phyloP scores from a whole-genome alignment of 1,284 basidiomycete species.

The Psilocybe mexicana region DNA sequence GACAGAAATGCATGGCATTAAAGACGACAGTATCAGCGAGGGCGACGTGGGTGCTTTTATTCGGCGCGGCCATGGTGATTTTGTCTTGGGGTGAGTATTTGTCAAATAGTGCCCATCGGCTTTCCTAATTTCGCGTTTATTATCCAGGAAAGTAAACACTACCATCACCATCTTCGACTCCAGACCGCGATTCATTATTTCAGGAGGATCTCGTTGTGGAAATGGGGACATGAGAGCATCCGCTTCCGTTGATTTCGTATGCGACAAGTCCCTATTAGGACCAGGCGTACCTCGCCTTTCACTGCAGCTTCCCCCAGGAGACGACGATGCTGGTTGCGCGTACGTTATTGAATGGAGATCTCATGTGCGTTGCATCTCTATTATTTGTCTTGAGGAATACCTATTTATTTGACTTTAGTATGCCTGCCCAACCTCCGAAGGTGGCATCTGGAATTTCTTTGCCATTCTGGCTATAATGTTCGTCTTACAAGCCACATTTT shows the following conservation, averaged over 20 bases:
- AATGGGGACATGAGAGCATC: slow-evolving; percentile 47
- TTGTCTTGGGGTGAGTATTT: slow-evolving; percentile 67
- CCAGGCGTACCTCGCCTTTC: slow-evolving; percentile 59
- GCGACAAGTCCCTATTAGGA: slow-evolving; percentile 49
- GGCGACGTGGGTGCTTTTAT: slow-evolving; percentile 64
- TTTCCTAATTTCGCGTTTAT: background rate
- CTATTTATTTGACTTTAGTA: slow-evolving; percentile 37
- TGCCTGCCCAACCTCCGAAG: slow-evolving; percentile 65
- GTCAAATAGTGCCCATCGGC: background rate
- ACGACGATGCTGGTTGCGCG: slow-evolving; percentile 63
- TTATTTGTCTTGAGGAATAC: background rate
- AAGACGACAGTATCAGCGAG: slow-evolving; percentile 43
- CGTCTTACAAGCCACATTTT: slow-evolving; percentile 9
- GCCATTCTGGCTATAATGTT: slow-evolving; percentile 55
- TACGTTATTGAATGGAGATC: slow-evolving; percentile 77
- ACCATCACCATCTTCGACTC: slow-evolving; percentile 53
- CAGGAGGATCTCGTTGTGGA: slow-evolving; percentile 61
- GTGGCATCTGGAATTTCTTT: slow-evolving; percentile 52
- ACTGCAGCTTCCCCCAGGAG: slow-evolving; percentile 57
- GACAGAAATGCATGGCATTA: slow-evolving; percentile 58
- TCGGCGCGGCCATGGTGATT: slow-evolving; percentile 61
- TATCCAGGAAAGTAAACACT: slow-evolving; percentile 56
- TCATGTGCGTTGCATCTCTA: slow-evolving; percentile 44
- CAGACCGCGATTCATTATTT: slow-evolving; percentile 48
- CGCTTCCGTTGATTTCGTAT: slow-evolving; percentile 69